phyloP scores from a whole-genome alignment of 2,329 filamentous ascomycete genomes.

The Didymosphaeria variabile region DNA sequence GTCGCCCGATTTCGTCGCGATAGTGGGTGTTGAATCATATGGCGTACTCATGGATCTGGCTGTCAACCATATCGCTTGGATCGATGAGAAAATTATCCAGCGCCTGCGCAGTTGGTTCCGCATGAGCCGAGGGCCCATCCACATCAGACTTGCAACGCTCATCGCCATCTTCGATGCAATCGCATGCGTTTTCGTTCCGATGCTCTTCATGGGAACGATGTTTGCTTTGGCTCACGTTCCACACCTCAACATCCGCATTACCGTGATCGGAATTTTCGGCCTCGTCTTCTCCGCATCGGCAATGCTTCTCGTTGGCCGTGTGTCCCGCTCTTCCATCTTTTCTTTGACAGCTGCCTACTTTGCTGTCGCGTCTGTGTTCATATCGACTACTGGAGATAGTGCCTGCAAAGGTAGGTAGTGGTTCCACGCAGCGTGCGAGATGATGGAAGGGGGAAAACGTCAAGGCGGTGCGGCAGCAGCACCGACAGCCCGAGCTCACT shows the following conservation, averaged over 20 bases:
- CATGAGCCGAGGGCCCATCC: not conserved
- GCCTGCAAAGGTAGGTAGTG: not conserved
- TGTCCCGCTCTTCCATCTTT: not conserved
- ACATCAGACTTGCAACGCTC: not conserved
- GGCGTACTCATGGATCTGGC: conserved; percentile 6
- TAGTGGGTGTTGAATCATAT: not conserved
- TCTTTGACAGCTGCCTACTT: conserved; percentile 13
- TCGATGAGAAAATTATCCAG: not conserved
- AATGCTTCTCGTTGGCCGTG: not conserved
- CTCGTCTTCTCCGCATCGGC: conserved; percentile 10
- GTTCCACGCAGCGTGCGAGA: not conserved
- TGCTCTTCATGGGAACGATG: conserved; percentile 11
- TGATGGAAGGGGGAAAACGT: not conserved
- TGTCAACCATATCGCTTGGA: conserved; percentile 6
- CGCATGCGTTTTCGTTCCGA: conserved; percentile 13
- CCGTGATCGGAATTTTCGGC: conserved; percentile 10
- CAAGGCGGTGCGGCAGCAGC: not conserved
- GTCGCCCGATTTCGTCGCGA: conserved; percentile 7
- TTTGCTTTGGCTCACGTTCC: conserved; percentile 6
- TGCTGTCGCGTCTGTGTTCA: conserved; percentile 17
- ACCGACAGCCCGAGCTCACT: not conserved
- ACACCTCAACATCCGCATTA: conserved; percentile 8
- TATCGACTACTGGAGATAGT: conserved; percentile 7
- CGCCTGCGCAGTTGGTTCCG: conserved; percentile 4
- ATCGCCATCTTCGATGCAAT: conserved; percentile 1